A percentile compares a stretch with the other conserved stretches of the same genome.
Evolutionary conservation across 2,329 filamentous ascomycete species (phyloP).

Genomic region (Pseudocercospora eumusae): DNA sequence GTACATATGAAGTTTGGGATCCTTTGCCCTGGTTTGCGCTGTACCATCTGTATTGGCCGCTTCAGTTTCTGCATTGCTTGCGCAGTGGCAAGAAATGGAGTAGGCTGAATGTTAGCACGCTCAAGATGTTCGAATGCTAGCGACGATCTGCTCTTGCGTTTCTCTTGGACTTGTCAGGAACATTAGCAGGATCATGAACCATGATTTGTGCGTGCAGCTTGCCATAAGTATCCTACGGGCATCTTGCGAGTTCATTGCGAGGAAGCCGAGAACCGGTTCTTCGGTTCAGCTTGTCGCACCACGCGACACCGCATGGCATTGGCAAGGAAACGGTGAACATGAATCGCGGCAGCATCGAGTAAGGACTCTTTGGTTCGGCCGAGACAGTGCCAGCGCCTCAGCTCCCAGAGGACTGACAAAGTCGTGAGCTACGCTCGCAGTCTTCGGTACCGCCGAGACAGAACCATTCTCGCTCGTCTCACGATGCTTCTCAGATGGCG

Average conservation of each 20-base stretch:
- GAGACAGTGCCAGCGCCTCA: background rate
- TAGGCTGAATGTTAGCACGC: slow-evolving; percentile 67
- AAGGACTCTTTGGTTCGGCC: background rate
- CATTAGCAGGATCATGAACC: background rate
- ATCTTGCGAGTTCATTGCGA: no score
- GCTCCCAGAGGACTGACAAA: background rate
- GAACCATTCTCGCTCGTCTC: background rate
- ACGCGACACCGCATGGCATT: slow-evolving; percentile 1
- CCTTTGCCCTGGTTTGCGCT: slow-evolving; percentile 55
- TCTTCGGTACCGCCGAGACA: background rate
- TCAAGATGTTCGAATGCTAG: slow-evolving; percentile 56
- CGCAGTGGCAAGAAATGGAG: slow-evolving; percentile 58
- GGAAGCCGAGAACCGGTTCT: background rate
- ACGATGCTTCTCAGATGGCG: background rate
- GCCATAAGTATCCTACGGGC: no score
- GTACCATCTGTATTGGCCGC: slow-evolving; percentile 57
- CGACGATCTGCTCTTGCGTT: no score
- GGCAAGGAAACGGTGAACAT: background rate
- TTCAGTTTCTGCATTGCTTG: slow-evolving; percentile 53
- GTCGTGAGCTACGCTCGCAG: background rate
- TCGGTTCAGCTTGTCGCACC: background rate
- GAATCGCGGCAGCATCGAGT: background rate
- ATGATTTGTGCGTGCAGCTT: background rate
- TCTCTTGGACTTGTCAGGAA: no score
- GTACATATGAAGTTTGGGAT: slow-evolving; percentile 53